These are phyloP conservation scores for Cornus florida DNA, from an alignment of 148 eudicot species.

Conservation along the genomic window DNA sequence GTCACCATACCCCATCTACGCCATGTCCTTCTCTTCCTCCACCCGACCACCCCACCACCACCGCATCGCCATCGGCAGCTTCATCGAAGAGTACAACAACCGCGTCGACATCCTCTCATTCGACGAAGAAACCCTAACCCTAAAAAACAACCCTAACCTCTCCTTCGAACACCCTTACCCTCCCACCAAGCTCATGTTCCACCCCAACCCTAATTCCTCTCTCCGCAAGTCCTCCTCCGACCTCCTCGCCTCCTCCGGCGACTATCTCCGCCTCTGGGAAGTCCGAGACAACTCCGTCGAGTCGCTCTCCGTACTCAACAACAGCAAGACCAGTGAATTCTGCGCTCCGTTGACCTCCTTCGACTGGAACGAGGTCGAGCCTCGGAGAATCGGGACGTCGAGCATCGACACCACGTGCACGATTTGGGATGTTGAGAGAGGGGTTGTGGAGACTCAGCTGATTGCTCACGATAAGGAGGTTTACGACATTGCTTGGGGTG, in stretches of 20 bases:
- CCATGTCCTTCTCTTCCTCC: conserved; percentile 57
- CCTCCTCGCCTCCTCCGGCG: conserved; percentile 73
- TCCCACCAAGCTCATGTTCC: conserved; percentile 85
- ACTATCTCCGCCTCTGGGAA: conserved; percentile 62
- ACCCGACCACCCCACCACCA: conserved; percentile 32
- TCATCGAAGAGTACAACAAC: conserved; percentile 78
- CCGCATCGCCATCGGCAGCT: conserved; percentile 77
- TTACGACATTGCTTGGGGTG: conserved; percentile 99
- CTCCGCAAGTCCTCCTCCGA: conserved; percentile 17
- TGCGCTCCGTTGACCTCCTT: conserved; percentile 90
- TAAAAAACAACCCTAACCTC: conserved; percentile 51
- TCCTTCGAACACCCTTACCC: conserved; percentile 88
- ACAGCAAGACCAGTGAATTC: conserved; percentile 75
- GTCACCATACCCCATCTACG: conserved; percentile 73
- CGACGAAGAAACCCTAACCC: conserved; percentile 55
- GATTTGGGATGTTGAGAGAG: conserved; percentile 86
- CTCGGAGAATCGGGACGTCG: conserved; percentile 72
- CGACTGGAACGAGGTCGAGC: conserved; percentile 90
- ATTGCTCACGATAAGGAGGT: conserved; percentile 98
- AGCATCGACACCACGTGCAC: conserved; percentile 93
- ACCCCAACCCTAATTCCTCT: conserved; percentile 48
- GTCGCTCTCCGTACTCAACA: conserved; percentile 53
- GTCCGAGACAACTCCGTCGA: conserved; percentile 41
- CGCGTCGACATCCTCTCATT: conserved; percentile 68
- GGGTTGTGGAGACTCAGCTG: conserved; percentile 82